Conservation (phyloP, 306 rosid genomes). For the Cicer cuneatum region DNA sequence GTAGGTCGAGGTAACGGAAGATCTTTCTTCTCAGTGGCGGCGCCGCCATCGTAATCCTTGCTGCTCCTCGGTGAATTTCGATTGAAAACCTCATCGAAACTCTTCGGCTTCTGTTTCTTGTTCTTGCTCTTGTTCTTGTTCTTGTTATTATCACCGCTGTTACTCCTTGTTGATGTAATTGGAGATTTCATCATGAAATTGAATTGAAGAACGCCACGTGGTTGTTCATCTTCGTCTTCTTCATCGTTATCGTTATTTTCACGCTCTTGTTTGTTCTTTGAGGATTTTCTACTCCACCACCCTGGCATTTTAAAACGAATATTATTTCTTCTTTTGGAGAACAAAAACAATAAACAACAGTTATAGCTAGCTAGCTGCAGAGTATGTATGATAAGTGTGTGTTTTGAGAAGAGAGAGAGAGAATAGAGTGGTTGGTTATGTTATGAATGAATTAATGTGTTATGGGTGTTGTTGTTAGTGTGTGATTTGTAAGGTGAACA, state of each 20-base stretch:
- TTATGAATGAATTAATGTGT: conserved; percentile 10
- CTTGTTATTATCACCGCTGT: conserved; percentile 33
- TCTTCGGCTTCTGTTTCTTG: conserved; percentile 50
- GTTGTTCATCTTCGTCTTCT: conserved; percentile 45
- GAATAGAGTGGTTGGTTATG: neutral
- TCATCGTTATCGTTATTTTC: conserved; percentile 44
- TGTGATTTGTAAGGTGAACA: conserved; percentile 43
- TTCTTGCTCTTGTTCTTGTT: conserved; percentile 47
- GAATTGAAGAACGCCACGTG: conserved; percentile 45
- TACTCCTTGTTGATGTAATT: conserved; percentile 33
- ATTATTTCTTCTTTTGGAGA: neutral
- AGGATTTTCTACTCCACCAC: conserved; percentile 81
- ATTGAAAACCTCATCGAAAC: conserved; percentile 66
- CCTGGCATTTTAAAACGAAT: conserved; percentile 66
- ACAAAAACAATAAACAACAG: neutral
- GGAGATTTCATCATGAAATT: conserved; percentile 59
- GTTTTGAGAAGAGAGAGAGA: conserved; percentile 11
- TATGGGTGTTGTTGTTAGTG: neutral
- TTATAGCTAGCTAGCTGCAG: neutral
- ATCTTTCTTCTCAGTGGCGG: conserved; percentile 49
- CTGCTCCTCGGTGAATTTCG: conserved; percentile 66
- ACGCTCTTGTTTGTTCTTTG: conserved; percentile 67
- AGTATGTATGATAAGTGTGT: neutral
- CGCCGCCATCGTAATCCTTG: conserved; percentile 65
- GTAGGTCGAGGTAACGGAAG: conserved; percentile 76